phyloP scores from a whole-genome alignment of 148 eudicot species.

The Beta vulgaris region DNA sequence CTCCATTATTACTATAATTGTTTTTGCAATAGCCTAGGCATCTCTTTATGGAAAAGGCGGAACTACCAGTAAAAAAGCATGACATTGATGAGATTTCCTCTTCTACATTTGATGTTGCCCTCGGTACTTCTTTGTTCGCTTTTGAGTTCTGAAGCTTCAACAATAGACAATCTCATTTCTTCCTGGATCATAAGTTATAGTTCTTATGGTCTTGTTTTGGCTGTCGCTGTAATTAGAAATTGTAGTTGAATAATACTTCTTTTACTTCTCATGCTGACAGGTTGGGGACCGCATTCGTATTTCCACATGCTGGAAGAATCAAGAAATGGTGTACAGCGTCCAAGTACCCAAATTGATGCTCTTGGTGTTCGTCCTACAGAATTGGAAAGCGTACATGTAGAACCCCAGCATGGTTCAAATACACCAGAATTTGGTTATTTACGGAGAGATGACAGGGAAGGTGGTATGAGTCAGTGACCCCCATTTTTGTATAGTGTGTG shows the following conservation, averaged over 20 bases:
- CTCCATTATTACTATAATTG: too few relatives aligned
- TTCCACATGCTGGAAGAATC: constrained; percentile 66
- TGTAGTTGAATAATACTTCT: background rate
- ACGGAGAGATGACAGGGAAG: constrained; percentile 38
- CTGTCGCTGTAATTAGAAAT: background rate
- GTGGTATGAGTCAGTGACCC: constrained; percentile 38
- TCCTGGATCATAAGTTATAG: background rate
- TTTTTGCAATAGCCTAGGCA: too few relatives aligned
- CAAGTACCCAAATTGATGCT: constrained; percentile 23
- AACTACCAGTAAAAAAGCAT: too few relatives aligned
- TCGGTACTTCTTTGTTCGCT: background rate
- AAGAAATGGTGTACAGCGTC: constrained; percentile 33
- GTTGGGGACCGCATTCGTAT: constrained; percentile 89
- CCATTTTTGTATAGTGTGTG: constrained; percentile 5
- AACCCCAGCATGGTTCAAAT: constrained; percentile 25
- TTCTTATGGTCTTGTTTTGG: background rate
- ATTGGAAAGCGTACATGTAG: constrained; percentile 34
- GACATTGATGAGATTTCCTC: too few relatives aligned
- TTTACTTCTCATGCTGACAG: constrained; percentile 33
- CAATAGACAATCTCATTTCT: background rate
- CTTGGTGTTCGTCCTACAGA: constrained; percentile 38
- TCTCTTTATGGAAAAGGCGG: too few relatives aligned
- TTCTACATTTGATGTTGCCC: background rate
- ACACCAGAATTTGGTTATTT: constrained; percentile 25
- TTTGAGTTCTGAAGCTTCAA: background rate